A percentile compares a stretch with the other conserved stretches of the same genome.
These are phyloP conservation scores for Gracilaria domingensis DNA, from an alignment of 23 red algal species.

Conservation along the genomic window DNA sequence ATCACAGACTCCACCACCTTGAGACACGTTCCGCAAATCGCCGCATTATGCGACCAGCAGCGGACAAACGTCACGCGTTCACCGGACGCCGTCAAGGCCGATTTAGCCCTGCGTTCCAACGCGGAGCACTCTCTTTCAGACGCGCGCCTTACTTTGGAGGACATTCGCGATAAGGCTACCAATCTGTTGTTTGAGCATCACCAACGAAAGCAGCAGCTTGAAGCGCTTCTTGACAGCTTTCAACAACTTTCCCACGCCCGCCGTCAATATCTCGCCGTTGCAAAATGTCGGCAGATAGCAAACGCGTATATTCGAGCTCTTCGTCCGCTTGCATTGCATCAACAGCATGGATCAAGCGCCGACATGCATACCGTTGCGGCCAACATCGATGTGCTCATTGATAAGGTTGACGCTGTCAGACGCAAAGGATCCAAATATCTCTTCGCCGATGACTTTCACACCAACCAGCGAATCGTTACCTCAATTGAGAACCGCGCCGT, in stretches of 20 bases:
- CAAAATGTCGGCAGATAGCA: constrained; percentile 54
- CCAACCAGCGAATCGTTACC: constrained; percentile 49
- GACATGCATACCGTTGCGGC: constrained; percentile 57
- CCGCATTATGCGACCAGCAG: constrained; percentile 35
- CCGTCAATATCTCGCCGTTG: constrained; percentile 31
- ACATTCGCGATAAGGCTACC: constrained; percentile 39
- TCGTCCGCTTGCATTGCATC: constrained; percentile 34
- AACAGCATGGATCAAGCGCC: constrained; percentile 38
- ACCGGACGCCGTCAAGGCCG: constrained; percentile 28
- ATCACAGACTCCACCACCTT: constrained; percentile 3
- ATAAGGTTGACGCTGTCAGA: constrained; percentile 53
- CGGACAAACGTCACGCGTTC: background rate
- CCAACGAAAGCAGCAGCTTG: background rate
- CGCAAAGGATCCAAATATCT: constrained; percentile 42
- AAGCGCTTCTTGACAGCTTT: constrained; percentile 32
- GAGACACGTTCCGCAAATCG: constrained; percentile 2
- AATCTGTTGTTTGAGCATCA: constrained; percentile 44
- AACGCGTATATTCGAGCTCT: constrained; percentile 55
- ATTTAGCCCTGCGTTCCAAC: constrained; percentile 15
- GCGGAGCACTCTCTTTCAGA: constrained; percentile 31
- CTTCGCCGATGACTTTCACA: constrained; percentile 47
- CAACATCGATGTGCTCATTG: constrained; percentile 52
- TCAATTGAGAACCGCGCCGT: constrained; percentile 71
- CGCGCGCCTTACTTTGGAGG: constrained; percentile 45
- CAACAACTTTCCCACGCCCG: constrained; percentile 24